phyloP scores from a whole-genome alignment of 106 monocot genomes.

The Apostasia shenzhenica region DNA sequence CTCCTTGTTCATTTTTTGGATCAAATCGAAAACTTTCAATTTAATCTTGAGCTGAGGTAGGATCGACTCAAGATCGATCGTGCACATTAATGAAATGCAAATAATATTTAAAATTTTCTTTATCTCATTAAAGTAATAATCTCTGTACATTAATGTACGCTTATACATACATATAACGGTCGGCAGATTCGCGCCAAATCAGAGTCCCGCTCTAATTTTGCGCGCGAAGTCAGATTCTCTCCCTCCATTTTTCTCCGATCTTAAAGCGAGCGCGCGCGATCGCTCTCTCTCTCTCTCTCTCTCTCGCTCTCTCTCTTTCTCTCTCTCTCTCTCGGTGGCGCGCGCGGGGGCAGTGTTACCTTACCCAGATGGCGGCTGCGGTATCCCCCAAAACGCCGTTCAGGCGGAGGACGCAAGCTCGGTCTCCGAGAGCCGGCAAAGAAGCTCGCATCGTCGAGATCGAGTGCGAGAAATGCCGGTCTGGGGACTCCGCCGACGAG shows the following conservation, averaged over 20 bases:
- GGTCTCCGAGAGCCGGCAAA: neutral
- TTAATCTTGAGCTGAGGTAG: too few relatives aligned
- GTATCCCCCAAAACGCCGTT: slow-evolving; percentile 45
- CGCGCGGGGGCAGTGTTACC: too few relatives aligned
- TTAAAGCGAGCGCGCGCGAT: neutral
- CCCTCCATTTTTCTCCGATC: neutral
- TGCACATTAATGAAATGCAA: too few relatives aligned
- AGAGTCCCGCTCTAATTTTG: neutral
- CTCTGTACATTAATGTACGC: too few relatives aligned
- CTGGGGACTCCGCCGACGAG: slow-evolving; percentile 52
- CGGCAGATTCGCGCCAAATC: neutral
- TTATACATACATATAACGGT: neutral
- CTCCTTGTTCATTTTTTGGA: too few relatives aligned
- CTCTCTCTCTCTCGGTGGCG: neutral
- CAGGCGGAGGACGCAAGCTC: slow-evolving; percentile 56
- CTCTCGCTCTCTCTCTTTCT: slow-evolving; percentile 1
- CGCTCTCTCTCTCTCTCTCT: neutral
- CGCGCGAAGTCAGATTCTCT: slow-evolving; percentile 1
- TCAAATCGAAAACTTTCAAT: too few relatives aligned
- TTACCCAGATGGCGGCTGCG: neutral
- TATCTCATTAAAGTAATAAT: too few relatives aligned
- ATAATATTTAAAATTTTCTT: too few relatives aligned
- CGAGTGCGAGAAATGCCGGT: slow-evolving; percentile 52
- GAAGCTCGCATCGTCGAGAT: slow-evolving; percentile 18
- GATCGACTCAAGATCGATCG: too few relatives aligned